phyloP scores from a whole-genome alignment of 805 yeast species.

The Myxozyma geophila region DNA sequence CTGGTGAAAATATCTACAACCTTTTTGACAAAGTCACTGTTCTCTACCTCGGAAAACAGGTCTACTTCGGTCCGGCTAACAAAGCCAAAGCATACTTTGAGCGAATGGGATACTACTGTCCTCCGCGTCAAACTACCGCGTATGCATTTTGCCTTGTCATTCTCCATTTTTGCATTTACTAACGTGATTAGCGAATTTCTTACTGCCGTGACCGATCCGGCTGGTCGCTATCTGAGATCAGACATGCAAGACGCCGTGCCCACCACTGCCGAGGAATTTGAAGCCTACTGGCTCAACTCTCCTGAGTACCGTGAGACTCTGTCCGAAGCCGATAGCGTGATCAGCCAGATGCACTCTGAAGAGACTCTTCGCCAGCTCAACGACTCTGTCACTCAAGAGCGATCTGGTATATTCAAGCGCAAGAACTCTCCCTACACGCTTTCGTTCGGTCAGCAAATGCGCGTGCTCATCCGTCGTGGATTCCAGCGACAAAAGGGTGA shows the following conservation, averaged over 20 bases:
- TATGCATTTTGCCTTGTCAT: background rate
- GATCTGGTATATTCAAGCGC: slow-evolving; percentile 47
- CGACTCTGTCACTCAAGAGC: slow-evolving; percentile 48
- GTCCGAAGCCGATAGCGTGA: slow-evolving; percentile 53
- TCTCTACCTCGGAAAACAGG: slow-evolving; percentile 60
- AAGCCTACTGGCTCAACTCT: slow-evolving; percentile 60
- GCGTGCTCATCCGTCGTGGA: slow-evolving; percentile 35
- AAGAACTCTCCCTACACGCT: slow-evolving; percentile 53
- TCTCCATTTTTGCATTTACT: background rate
- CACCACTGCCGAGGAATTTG: slow-evolving; percentile 64
- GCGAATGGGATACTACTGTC: slow-evolving; percentile 61
- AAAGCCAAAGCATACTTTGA: slow-evolving; percentile 55
- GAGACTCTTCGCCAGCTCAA: slow-evolving; percentile 47
- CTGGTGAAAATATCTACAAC: slow-evolving; percentile 59
- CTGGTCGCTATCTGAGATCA: slow-evolving; percentile 55
- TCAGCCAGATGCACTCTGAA: slow-evolving; percentile 42
- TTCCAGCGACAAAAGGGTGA: slow-evolving; percentile 62
- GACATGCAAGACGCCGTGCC: slow-evolving; percentile 64
- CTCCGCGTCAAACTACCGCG: slow-evolving; percentile 66
- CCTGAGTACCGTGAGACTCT: slow-evolving; percentile 50
- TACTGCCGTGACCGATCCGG: slow-evolving; percentile 57
- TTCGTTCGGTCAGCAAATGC: slow-evolving; percentile 54
- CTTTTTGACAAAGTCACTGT: slow-evolving; percentile 59
- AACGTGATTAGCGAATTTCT: slow-evolving; percentile 11
- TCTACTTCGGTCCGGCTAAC: slow-evolving; percentile 55